Percentiles rank a stretch among this genome's conserved stretches.
These are phyloP conservation scores for Russula virescens DNA, from an alignment of 768 basidiomycete species.

Conservation along the genomic window DNA sequence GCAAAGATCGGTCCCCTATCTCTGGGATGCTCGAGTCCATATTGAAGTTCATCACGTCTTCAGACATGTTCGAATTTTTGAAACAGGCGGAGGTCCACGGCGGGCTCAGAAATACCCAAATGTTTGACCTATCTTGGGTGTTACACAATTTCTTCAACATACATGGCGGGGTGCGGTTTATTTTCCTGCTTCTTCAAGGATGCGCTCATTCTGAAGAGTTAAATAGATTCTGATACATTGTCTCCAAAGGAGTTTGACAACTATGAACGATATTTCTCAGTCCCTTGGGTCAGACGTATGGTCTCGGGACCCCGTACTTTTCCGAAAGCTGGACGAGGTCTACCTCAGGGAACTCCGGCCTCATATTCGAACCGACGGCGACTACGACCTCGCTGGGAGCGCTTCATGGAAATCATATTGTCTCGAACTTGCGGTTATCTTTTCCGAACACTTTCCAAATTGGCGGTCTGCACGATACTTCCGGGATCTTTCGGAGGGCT, in stretches of 20 bases:
- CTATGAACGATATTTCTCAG: constrained; percentile 2
- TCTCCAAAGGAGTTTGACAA: neutral
- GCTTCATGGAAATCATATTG: constrained; percentile 8
- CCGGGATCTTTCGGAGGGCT: neutral
- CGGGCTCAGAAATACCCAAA: neutral
- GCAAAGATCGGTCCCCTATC: neutral
- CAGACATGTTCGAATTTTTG: constrained; percentile 1
- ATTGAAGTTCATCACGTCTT: neutral
- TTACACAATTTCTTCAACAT: constrained; percentile 14
- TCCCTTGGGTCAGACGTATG: neutral
- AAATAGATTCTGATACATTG: constrained; percentile 11
- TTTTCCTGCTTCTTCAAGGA: too few relatives aligned
- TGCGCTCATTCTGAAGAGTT: neutral
- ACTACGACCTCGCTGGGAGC: neutral
- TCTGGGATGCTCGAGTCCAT: neutral
- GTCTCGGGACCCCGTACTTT: neutral
- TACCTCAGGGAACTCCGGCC: neutral
- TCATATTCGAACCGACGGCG: neutral
- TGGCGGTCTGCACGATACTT: neutral
- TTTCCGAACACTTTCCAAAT: neutral
- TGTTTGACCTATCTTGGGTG: constrained; percentile 14
- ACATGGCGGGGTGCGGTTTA: constrained; percentile 14
- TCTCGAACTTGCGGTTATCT: constrained; percentile 2
- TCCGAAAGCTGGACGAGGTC: constrained; percentile 5
- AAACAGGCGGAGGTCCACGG: constrained; percentile 3